Evolutionary conservation across 805 yeast species (phyloP).

Genomic region (Starmerella gropengiesseri): DNA sequence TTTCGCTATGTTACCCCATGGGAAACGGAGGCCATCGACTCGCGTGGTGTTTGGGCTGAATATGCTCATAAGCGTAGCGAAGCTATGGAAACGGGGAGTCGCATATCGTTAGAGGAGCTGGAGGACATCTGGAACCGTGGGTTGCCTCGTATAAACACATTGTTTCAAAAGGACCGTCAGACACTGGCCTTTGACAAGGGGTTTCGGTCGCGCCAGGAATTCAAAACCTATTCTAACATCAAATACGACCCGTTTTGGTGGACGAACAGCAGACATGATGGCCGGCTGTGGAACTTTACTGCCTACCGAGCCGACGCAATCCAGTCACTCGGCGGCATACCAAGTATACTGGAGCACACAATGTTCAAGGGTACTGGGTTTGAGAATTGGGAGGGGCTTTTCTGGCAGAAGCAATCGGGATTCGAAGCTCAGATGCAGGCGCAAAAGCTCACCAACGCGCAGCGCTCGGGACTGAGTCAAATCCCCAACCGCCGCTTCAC

Average conservation of each 20-base stretch:
- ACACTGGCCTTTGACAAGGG: slow-evolving; percentile 93
- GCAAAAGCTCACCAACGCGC: slow-evolving; percentile 93
- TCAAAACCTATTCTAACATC: slow-evolving; percentile 58
- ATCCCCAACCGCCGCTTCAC: slow-evolving; percentile 96
- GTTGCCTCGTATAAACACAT: slow-evolving; percentile 85
- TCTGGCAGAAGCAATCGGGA: slow-evolving; percentile 97
- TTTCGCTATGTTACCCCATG: slow-evolving; percentile 88
- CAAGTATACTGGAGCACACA: slow-evolving; percentile 89
- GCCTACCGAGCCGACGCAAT: slow-evolving; percentile 92
- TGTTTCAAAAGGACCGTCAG: slow-evolving; percentile 90
- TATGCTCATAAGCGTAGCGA: slow-evolving; percentile 82
- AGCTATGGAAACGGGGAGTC: slow-evolving; percentile 72
- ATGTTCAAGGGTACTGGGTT: slow-evolving; percentile 94
- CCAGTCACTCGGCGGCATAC: slow-evolving; percentile 95
- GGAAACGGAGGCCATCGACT: slow-evolving; percentile 92
- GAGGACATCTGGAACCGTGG: slow-evolving; percentile 97
- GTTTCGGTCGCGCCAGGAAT: slow-evolving; percentile 70
- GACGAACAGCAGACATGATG: slow-evolving; percentile 89
- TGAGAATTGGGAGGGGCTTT: slow-evolving; percentile 95
- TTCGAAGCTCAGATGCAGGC: slow-evolving; percentile 93
- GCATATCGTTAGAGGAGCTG: slow-evolving; percentile 83
- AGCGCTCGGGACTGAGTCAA: slow-evolving; percentile 91
- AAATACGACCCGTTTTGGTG: slow-evolving; percentile 91
- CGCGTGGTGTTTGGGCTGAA: slow-evolving; percentile 96
- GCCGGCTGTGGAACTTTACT: slow-evolving; percentile 86